These are phyloP conservation scores for Pestalotiopsis sp. DNA, from an alignment of 2,329 filamentous ascomycete species.

Conservation along the genomic window DNA sequence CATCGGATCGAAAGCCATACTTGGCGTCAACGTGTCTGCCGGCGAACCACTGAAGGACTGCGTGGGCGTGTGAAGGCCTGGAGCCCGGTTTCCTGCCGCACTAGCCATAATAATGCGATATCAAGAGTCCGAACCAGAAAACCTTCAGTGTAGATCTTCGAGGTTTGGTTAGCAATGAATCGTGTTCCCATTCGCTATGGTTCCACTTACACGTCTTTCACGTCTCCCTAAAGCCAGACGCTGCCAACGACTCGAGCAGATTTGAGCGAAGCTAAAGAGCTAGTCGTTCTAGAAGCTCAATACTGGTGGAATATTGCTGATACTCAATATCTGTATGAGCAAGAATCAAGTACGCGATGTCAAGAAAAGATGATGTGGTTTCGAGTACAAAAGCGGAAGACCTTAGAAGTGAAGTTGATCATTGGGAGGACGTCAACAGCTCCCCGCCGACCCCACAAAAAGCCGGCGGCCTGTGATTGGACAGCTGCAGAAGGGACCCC, in stretches of 20 bases:
- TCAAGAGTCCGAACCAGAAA: background rate
- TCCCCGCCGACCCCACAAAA: slow-evolving; percentile 1
- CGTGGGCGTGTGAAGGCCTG: slow-evolving; percentile 30
- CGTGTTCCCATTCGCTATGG: background rate
- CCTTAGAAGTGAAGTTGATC: background rate
- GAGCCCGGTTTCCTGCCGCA: slow-evolving; percentile 21
- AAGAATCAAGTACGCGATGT: background rate
- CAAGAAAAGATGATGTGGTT: background rate
- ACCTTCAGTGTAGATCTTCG: background rate
- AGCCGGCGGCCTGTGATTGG: background rate
- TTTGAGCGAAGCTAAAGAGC: background rate
- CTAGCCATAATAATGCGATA: slow-evolving; percentile 16
- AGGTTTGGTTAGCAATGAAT: background rate
- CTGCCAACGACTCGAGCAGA: background rate
- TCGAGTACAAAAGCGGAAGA: background rate
- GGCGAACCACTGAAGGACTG: slow-evolving; percentile 32
- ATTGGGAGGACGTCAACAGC: background rate
- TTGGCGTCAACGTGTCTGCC: slow-evolving; percentile 25
- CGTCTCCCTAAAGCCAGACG: background rate
- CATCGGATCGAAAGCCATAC: slow-evolving; percentile 22
- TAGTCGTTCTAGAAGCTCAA: too few species aligned
- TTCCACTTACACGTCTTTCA: background rate
- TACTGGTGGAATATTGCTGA: too few species aligned
- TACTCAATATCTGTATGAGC: too few species aligned
- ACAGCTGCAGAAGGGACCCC: background rate